A percentile compares a stretch with the other conserved stretches of the same genome.
Evolutionary conservation across 805 yeast genomes (phyloP).

Genomic region (Zygosaccharomyces rouxii): DNA sequence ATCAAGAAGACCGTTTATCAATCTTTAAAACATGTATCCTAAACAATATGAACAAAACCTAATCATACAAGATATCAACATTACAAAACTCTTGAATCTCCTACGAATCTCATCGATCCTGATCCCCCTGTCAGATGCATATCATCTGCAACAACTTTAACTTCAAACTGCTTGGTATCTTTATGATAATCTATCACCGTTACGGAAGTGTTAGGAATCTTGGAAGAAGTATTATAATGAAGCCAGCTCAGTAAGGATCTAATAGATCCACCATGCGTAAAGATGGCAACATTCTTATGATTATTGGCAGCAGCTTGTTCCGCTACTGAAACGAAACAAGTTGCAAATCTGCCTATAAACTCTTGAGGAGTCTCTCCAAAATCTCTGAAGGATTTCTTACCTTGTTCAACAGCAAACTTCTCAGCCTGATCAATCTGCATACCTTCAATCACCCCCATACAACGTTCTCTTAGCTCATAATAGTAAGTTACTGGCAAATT

Average conservation of each 20-base stretch:
- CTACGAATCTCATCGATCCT: conserved; percentile 1
- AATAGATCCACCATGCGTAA: conserved; percentile 82
- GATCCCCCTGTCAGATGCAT: conserved; percentile 54
- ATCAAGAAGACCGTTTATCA: background rate
- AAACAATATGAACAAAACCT: background rate
- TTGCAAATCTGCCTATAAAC: conserved; percentile 46
- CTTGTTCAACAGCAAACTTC: conserved; percentile 46
- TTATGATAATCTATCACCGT: conserved; percentile 58
- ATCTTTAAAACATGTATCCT: background rate
- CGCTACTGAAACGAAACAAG: conserved; percentile 43
- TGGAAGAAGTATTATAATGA: conserved; percentile 30
- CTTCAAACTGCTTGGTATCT: conserved; percentile 38
- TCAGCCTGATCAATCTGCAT: conserved; percentile 64
- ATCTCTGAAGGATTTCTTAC: conserved; percentile 50
- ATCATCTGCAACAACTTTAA: conserved; percentile 60
- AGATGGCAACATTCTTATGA: conserved; percentile 49
- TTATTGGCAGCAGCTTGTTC: conserved; percentile 35
- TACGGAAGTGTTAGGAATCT: conserved; percentile 71
- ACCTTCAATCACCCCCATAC: conserved; percentile 79
- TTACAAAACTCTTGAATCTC: conserved; percentile 3
- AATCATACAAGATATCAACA: background rate
- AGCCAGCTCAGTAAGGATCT: conserved; percentile 54
- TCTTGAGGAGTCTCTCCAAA: conserved; percentile 56
- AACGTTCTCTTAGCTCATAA: conserved; percentile 59
- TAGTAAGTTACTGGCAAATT: conserved; percentile 33